These are phyloP conservation scores for Terfezia boudieri DNA, from an alignment of 495 filamentous ascomycete species.

Conservation along the genomic window DNA sequence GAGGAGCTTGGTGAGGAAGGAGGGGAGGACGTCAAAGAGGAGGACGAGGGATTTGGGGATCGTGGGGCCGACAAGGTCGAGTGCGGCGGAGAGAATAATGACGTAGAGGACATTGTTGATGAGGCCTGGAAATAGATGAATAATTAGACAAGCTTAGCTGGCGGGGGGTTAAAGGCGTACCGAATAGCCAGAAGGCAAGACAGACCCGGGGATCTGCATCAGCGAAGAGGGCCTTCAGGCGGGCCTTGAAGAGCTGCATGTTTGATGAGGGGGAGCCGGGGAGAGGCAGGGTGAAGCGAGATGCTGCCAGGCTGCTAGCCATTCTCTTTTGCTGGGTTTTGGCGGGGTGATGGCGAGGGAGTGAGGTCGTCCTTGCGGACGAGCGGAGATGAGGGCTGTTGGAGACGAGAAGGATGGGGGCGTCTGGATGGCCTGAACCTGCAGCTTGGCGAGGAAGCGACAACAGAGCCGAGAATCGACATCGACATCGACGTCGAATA, in stretches of 20 bases:
- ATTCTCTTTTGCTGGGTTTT: too few relatives aligned
- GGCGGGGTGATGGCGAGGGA: too few relatives aligned
- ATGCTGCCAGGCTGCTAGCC: neutral
- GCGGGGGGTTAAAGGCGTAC: slow-evolving; percentile 25
- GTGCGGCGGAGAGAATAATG: slow-evolving; percentile 83
- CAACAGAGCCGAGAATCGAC: too few relatives aligned
- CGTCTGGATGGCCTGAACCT: too few relatives aligned
- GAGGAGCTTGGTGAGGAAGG: slow-evolving; percentile 66
- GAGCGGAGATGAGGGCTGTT: too few relatives aligned
- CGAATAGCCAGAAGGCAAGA: slow-evolving; percentile 79
- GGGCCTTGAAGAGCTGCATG: slow-evolving; percentile 44
- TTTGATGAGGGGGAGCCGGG: slow-evolving; percentile 54
- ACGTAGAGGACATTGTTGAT: slow-evolving; percentile 98
- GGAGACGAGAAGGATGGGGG: too few relatives aligned
- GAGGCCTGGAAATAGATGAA: slow-evolving; percentile 33
- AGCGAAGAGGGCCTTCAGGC: slow-evolving; percentile 38
- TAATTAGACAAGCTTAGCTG: neutral
- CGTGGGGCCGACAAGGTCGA: slow-evolving; percentile 70
- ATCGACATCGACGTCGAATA: too few relatives aligned
- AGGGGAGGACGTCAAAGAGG: slow-evolving; percentile 75
- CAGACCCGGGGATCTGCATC: slow-evolving; percentile 52
- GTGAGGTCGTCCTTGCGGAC: too few relatives aligned
- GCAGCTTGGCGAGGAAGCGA: too few relatives aligned
- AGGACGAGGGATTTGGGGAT: slow-evolving; percentile 82
- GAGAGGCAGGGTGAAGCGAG: slow-evolving; percentile 37